Evolutionary conservation across 2,329 filamentous ascomycete species (phyloP), one percentile per base, ranked within the genome.

Genomic region (Phaeosphaeria sp.): DNA sequence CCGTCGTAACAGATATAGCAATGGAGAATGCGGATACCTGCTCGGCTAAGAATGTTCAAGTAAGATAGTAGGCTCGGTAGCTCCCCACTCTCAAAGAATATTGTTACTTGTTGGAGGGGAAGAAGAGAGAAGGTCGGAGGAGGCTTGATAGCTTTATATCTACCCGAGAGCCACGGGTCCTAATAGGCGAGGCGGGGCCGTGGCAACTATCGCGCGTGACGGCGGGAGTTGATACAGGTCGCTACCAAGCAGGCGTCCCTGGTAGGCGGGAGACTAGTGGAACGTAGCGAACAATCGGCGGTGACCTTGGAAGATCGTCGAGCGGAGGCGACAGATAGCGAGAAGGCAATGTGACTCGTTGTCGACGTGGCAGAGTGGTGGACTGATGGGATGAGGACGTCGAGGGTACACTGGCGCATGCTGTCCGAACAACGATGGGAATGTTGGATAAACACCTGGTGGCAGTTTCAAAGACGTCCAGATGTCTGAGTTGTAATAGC

Each of bases 51-150:
- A 53, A 45, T 33, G 30, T 33, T 51, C 40, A 53, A 44, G 52
- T 63, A 53, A 63, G 55, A 54, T 54, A 51, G 52, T 17, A 6
- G 30, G 6, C 53, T 43, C 56, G 30, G 15, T 36, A 36, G 30
- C 30, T 53, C 13, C n/a, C 44, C 6, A 9, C 15, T 27, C 44
- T 27, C 44, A 24, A 33, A 33, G 47, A 45, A 36, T 25, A 20
- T 9, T 46, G 40, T 4, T 30, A n/a, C n/a, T n/a, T n/a, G n/a
- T n/a, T n/a, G n/a, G 6, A 25, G 33, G 46, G 53, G 45, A 50
- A 43, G 13, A 17, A 51, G 49, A 17, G 27, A 13, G 45, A 52
- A 44, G 49, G 47, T 44, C 2, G 33, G 15, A 13, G 42, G 48
- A 50, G 21, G 17, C 49, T 20, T 43, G 49, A 51, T 18, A 9